Percentiles rank a stretch among this genome's conserved stretches.
These are phyloP conservation scores for Apocynum venetum DNA, from an alignment of 257 asterid species.

Conservation along the genomic window DNA sequence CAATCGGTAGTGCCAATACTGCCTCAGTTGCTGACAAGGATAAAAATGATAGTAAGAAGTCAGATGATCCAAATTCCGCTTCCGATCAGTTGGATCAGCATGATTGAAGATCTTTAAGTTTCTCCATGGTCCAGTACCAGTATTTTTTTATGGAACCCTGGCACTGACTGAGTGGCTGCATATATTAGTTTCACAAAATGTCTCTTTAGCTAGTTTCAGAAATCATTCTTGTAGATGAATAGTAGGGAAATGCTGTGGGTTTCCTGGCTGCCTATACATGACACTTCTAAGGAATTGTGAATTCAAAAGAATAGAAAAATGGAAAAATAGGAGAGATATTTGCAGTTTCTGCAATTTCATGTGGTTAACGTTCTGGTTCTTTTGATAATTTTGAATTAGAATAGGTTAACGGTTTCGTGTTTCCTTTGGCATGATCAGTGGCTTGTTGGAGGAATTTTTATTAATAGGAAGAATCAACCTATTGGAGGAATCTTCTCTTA, in stretches of 20 bases:
- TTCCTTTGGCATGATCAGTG: neutral
- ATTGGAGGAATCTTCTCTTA: too few species aligned
- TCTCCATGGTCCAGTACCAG: neutral
- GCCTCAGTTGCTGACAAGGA: conserved; percentile 45
- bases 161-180: neutral
- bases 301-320: neutral
- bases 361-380: neutral
- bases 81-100: neutral
- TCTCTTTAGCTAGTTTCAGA: neutral
- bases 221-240: neutral
- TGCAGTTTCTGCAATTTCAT: neutral
- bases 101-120: neutral
- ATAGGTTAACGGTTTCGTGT: neutral
- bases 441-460: neutral
- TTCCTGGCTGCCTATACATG: neutral
- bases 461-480: too few species aligned
- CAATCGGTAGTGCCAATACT: conserved; percentile 41
- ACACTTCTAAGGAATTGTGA: neutral
- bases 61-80: conserved; percentile 9
- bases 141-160: neutral
- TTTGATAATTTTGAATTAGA: neutral
- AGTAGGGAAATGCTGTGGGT: neutral
- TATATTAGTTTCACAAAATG: neutral
- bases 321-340: neutral
- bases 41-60: conserved; percentile 37